These are phyloP conservation scores for Blastomyces parvus DNA, from an alignment of 2,329 filamentous ascomycete genomes.

Conservation along the genomic window DNA sequence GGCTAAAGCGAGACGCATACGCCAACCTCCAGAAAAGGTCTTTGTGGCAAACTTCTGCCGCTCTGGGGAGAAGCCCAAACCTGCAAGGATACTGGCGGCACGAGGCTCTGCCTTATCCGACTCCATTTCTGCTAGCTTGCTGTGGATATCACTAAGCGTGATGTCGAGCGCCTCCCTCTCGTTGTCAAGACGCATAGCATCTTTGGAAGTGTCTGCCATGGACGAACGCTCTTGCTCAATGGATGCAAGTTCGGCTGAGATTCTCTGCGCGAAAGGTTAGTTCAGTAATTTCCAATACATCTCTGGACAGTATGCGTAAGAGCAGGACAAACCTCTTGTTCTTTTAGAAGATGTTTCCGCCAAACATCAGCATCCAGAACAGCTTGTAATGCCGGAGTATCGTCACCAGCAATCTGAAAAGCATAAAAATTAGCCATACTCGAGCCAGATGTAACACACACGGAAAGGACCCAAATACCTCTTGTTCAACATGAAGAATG, in stretches of 20 bases:
- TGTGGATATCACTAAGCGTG: slow-evolving; percentile 82
- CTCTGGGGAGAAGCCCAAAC: slow-evolving; percentile 91
- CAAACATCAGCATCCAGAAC: slow-evolving; percentile 96
- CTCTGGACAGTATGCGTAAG: neutral
- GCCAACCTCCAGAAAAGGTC: slow-evolving; percentile 99
- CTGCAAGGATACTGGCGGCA: slow-evolving; percentile 90
- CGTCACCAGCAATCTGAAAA: slow-evolving; percentile 74
- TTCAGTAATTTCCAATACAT: neutral
- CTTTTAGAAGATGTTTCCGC: slow-evolving; percentile 85
- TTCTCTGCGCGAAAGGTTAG: slow-evolving; percentile 46
- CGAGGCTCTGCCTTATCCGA: slow-evolving; percentile 95
- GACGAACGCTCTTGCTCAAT: slow-evolving; percentile 68
- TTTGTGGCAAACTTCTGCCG: slow-evolving; percentile 87
- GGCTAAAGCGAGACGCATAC: slow-evolving; percentile 92
- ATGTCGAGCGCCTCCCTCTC: slow-evolving; percentile 85
- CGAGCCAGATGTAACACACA: neutral
- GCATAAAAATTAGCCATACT: slow-evolving; percentile 1
- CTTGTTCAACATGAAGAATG: slow-evolving; percentile 97
- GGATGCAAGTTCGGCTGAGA: slow-evolving; percentile 61
- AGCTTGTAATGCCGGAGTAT: slow-evolving; percentile 87
- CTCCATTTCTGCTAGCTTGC: slow-evolving; percentile 94
- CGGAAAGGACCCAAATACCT: slow-evolving; percentile 46
- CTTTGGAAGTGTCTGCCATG: slow-evolving; percentile 83
- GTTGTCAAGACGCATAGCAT: slow-evolving; percentile 73
- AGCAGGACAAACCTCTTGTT: slow-evolving; percentile 60